Conservation (phyloP, 2,329 filamentous ascomycete genomes). For the Phyllosticta citrichinensis region DNA sequence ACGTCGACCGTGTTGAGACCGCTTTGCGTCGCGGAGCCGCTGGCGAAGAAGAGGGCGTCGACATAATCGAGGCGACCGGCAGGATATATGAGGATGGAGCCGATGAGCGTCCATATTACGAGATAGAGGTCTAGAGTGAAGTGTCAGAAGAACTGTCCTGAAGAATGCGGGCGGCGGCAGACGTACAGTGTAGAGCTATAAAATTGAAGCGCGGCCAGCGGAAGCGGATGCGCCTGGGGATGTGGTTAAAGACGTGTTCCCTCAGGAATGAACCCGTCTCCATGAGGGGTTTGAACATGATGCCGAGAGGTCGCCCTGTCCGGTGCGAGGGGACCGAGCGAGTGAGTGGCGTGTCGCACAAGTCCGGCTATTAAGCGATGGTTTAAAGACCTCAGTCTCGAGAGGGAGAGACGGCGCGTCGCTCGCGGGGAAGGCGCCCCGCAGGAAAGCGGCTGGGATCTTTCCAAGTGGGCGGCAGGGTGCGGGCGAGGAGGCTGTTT, state of each 20-base stretch:
- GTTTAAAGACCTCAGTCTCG: not conserved
- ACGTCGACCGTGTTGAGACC: constrained; percentile 69
- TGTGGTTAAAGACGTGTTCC: constrained; percentile 16
- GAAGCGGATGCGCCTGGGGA: constrained; percentile 16
- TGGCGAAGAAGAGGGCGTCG: constrained; percentile 82
- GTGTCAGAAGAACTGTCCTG: not conserved
- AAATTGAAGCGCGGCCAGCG: constrained; percentile 63
- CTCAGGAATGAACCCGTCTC: constrained; percentile 21
- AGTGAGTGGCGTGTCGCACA: not conserved
- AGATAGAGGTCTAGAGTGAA: constrained; percentile 63
- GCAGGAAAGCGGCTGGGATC: not conserved
- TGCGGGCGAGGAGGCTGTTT: not conserved
- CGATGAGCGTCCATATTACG: constrained; percentile 59
- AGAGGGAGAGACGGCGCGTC: not conserved
- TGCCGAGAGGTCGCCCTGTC: not conserved
- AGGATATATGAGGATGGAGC: constrained; percentile 67
- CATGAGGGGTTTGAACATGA: constrained; percentile 25
- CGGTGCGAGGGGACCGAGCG: not conserved
- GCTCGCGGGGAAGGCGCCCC: not conserved
- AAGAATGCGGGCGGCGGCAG: not conserved
- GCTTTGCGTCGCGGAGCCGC: constrained; percentile 80
- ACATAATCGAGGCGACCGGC: constrained; percentile 60
- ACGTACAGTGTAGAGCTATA: constrained; percentile 64
- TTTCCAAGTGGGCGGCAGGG: not conserved
- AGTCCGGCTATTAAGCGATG: not conserved